These are phyloP conservation scores for Dactylellina leptospora DNA, from an alignment of 2,329 filamentous ascomycete species.

Conservation along the genomic window DNA sequence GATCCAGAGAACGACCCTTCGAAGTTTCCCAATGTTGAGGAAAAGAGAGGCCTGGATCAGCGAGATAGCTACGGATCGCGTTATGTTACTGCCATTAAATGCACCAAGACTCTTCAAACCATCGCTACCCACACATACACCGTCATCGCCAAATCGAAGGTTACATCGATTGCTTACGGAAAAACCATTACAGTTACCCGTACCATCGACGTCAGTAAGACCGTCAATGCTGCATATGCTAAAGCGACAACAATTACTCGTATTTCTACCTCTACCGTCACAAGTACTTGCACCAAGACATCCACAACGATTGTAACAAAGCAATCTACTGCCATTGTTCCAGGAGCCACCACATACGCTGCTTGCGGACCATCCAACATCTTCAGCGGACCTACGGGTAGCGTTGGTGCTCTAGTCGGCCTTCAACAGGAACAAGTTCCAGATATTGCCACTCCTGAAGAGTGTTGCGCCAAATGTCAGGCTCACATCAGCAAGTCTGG, in stretches of 20 bases:
- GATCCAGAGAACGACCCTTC: slow-evolving; percentile 25
- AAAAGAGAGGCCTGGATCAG: background rate
- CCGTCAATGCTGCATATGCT: slow-evolving; percentile 5
- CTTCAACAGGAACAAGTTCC: background rate
- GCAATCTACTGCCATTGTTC: slow-evolving; percentile 11
- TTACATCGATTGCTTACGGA: slow-evolving; percentile 19
- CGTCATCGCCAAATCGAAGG: background rate
- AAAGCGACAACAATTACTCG: slow-evolving; percentile 6
- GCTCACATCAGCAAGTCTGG: slow-evolving; percentile 19
- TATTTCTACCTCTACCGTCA: slow-evolving; percentile 7
- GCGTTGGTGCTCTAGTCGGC: slow-evolving; percentile 11
- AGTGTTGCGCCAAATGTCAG: slow-evolving; percentile 37
- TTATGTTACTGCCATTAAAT: slow-evolving; percentile 29
- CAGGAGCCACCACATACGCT: slow-evolving; percentile 19
- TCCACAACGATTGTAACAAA: slow-evolving; percentile 18
- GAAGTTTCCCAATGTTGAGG: background rate
- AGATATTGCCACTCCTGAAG: slow-evolving; percentile 15
- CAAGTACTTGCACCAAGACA: slow-evolving; percentile 17
- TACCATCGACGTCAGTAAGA: slow-evolving; percentile 24
- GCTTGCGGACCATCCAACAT: slow-evolving; percentile 22
- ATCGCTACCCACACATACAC: slow-evolving; percentile 30
- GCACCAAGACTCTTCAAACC: slow-evolving; percentile 42
- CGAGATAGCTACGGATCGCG: slow-evolving; percentile 15
- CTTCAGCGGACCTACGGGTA: slow-evolving; percentile 36
- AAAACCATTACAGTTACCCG: slow-evolving; percentile 23